phyloP scores from a whole-genome alignment of 148 eudicot genomes.

The Camellia lanceoleosa region DNA sequence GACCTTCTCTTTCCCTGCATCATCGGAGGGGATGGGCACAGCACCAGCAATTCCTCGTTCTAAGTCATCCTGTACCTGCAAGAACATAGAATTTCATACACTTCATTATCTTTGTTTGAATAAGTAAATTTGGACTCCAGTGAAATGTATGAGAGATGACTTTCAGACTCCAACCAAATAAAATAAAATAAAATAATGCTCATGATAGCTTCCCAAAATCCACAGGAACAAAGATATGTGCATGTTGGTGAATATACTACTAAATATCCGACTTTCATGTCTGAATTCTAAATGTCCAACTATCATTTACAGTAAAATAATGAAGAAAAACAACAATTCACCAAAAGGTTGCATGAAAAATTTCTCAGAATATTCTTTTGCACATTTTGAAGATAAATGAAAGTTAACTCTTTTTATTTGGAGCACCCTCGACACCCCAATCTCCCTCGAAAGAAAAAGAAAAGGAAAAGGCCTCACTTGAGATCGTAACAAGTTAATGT shows the following conservation, averaged over 20 bases:
- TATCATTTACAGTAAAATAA: neutral
- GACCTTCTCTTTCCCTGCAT: slow-evolving; percentile 63
- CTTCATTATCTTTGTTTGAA: neutral
- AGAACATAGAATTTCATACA: neutral
- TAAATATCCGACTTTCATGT: neutral
- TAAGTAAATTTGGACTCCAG: neutral
- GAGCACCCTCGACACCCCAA: neutral
- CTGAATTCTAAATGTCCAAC: neutral
- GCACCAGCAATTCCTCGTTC: slow-evolving; percentile 64
- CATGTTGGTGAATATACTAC: neutral
- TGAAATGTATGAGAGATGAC: neutral
- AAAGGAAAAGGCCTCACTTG: slow-evolving; percentile 49
- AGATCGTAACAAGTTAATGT: slow-evolving; percentile 69
- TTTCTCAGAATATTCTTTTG: neutral
- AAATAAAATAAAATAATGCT: neutral
- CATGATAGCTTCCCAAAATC: neutral
- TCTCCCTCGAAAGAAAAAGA: neutral
- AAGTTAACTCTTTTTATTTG: neutral
- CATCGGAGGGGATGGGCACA: slow-evolving; percentile 61
- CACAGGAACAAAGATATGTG: neutral
- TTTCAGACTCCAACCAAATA: neutral
- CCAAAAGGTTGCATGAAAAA: neutral
- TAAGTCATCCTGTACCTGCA: slow-evolving; percentile 76
- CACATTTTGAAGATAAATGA: neutral
- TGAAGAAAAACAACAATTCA: neutral